phyloP scores from a whole-genome alignment of 2,329 filamentous ascomycete genomes.

The Penicillium sp. region DNA sequence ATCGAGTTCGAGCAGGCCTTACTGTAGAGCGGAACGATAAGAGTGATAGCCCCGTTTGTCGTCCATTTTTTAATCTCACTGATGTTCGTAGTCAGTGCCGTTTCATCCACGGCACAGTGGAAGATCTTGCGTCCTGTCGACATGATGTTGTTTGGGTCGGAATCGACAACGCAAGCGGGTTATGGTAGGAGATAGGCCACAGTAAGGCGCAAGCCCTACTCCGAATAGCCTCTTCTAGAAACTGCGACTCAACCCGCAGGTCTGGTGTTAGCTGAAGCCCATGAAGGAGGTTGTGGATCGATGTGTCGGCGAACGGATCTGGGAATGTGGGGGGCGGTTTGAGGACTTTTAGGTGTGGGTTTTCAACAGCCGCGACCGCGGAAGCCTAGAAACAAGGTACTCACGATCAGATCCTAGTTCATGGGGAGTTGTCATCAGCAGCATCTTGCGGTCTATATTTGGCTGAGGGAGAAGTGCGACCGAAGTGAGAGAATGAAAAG shows the following conservation, averaged over 20 bases:
- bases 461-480: constrained; percentile 15
- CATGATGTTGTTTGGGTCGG: constrained; percentile 35
- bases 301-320: constrained; percentile 31
- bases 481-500: constrained; percentile 19
- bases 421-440: constrained; percentile 28
- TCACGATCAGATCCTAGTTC: constrained; percentile 28
- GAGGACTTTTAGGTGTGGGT: constrained; percentile 19
- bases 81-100: constrained; percentile 57
- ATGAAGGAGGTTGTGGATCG: constrained; percentile 35
- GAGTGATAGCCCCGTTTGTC: constrained; percentile 53
- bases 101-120: constrained; percentile 59
- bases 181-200: constrained; percentile 8
- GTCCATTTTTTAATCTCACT: constrained; percentile 60
- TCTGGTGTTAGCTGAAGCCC: constrained; percentile 29
- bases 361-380: constrained; percentile 11
- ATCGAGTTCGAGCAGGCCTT: constrained; percentile 26
- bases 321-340: constrained; percentile 36
- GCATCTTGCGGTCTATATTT: constrained; percentile 27
- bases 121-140: constrained; percentile 52
- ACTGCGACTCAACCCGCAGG: constrained; percentile 33
- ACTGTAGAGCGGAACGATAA: constrained; percentile 60
- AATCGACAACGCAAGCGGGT: constrained; percentile 28
- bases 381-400: constrained; percentile 14
- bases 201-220: constrained; percentile 33
- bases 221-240: constrained; percentile 35